These are phyloP conservation scores for Trifolium repens DNA, from an alignment of 306 rosid genomes.

Conservation along the genomic window DNA sequence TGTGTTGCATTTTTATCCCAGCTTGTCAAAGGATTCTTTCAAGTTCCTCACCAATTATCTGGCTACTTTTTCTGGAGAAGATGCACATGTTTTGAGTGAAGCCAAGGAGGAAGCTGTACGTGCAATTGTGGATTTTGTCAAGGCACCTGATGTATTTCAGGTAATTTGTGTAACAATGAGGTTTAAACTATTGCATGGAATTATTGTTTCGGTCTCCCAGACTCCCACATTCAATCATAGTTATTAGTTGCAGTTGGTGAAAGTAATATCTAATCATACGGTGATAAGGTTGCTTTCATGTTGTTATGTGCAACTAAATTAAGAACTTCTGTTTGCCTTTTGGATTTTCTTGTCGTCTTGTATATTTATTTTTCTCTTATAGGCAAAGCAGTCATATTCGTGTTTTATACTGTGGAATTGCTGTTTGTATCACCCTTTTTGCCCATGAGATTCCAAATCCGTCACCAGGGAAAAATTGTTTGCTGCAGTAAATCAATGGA, in stretches of 20 bases:
- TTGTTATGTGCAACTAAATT: slow-evolving; percentile 1
- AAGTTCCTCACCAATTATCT: slow-evolving; percentile 82
- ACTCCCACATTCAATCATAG: background rate
- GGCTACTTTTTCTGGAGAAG: slow-evolving; percentile 80
- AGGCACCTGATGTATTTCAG: slow-evolving; percentile 83
- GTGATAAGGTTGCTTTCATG: slow-evolving; percentile 18
- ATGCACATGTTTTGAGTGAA: slow-evolving; percentile 62
- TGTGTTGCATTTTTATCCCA: slow-evolving; percentile 52
- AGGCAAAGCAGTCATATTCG: background rate
- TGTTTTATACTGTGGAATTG: background rate
- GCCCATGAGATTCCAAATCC: background rate
- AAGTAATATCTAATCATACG: background rate
- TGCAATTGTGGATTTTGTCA: slow-evolving; percentile 86
- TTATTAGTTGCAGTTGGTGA: background rate
- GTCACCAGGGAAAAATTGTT: background rate
- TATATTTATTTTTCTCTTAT: background rate
- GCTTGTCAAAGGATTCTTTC: slow-evolving; percentile 77
- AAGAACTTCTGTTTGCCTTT: slow-evolving; percentile 18
- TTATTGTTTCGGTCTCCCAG: background rate
- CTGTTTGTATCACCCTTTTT: background rate
- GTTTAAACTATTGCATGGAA: background rate
- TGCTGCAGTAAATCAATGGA: background rate
- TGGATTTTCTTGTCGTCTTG: background rate
- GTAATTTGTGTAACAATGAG: slow-evolving; percentile 48
- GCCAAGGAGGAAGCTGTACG: slow-evolving; percentile 92